Base-by-base conservation (phyloP, 2,329 filamentous ascomycete genomes). In the Cryphonectria parasitica region DNA sequence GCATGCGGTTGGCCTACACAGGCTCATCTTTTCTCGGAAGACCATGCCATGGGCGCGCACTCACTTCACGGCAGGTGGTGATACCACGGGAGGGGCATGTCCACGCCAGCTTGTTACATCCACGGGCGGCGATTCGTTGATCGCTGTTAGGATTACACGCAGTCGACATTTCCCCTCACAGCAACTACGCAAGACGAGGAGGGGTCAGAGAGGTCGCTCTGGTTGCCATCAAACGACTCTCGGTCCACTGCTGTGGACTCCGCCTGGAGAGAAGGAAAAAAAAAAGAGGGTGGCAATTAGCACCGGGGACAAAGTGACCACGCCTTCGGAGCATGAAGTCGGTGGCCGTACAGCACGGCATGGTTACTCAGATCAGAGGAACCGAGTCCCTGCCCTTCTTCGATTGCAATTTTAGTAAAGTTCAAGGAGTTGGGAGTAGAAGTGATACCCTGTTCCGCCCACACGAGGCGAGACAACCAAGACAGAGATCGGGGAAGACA, bases 391-490 rank as follows among this genome's bases (percentile, higher is more conserved):
- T 52, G 58, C 64, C 63, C 64, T 69, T 64, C 58, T 70, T 71
- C 36, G 34, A 6, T 67, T 49, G 60, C 49, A 45, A 22, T 19
- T 63, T 60, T 28, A 22, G 43, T 60, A 34, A 64, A 41, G 63
- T 56, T 54, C 28, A 61, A 45, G 63, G 19, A n/a, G 5, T 41
- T 56, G n/a, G 22, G 25, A 13, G 13, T 28, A 11, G n/a, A 67
- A 65, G 67, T 70, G 64, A 69, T 72, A 72, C 67, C 70, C 67
- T 22, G 34, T 54, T 61, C 25, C 28, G 31, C 45, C 22, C 5
- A 25, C 49, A 28, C 17, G 49, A 43, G 31, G 28, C 49, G 22
- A 43, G 17, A 10, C 34, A 25, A 41, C 49, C 19, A 39, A 13
- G 25, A 54, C 11, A 28, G 10, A 25, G 19, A 22, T 11, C 7